Conservation (phyloP, 2,329 filamentous ascomycete genomes). For the Aureobasidium sp. region DNA sequence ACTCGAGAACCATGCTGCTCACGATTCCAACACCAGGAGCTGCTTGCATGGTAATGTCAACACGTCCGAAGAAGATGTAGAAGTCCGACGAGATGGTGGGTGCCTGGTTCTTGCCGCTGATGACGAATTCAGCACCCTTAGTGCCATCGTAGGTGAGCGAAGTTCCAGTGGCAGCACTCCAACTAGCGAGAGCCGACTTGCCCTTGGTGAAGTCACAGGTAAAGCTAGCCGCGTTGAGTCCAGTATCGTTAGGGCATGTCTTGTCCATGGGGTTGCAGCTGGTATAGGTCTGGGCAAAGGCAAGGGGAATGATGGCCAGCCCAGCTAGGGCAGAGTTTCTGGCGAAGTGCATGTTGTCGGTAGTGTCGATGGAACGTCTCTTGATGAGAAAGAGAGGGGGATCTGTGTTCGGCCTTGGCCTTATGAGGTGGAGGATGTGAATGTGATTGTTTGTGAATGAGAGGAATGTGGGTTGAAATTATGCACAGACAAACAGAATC, state of each 20-base stretch:
- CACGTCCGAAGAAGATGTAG: slow-evolving; percentile 77
- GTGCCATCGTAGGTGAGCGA: slow-evolving; percentile 50
- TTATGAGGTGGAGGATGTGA: neutral
- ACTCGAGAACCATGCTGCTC: slow-evolving; percentile 72
- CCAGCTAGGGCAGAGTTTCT: slow-evolving; percentile 26
- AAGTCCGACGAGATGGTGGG: slow-evolving; percentile 72
- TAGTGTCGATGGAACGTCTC: neutral
- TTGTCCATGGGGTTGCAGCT: slow-evolving; percentile 67
- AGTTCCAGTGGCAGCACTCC: slow-evolving; percentile 55
- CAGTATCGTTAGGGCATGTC: slow-evolving; percentile 62
- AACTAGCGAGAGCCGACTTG: slow-evolving; percentile 53
- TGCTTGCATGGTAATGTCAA: slow-evolving; percentile 70
- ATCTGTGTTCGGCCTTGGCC: neutral
- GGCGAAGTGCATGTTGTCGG: slow-evolving; percentile 25
- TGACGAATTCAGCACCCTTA: slow-evolving; percentile 60
- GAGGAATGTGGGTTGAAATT: slow-evolving; percentile 5
- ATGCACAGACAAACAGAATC: slow-evolving; percentile 1
- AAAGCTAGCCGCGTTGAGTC: slow-evolving; percentile 52
- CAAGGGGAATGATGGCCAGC: slow-evolving; percentile 35
- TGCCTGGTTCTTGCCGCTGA: slow-evolving; percentile 62
- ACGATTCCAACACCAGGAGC: slow-evolving; percentile 67
- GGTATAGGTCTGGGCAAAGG: slow-evolving; percentile 65
- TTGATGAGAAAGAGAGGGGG: neutral
- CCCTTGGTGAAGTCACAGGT: slow-evolving; percentile 44
- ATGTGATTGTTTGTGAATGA: slow-evolving; percentile 5